These are phyloP conservation scores for Colletotrichum nymphaeae DNA, from an alignment of 2,329 filamentous ascomycete species.

Conservation along the genomic window DNA sequence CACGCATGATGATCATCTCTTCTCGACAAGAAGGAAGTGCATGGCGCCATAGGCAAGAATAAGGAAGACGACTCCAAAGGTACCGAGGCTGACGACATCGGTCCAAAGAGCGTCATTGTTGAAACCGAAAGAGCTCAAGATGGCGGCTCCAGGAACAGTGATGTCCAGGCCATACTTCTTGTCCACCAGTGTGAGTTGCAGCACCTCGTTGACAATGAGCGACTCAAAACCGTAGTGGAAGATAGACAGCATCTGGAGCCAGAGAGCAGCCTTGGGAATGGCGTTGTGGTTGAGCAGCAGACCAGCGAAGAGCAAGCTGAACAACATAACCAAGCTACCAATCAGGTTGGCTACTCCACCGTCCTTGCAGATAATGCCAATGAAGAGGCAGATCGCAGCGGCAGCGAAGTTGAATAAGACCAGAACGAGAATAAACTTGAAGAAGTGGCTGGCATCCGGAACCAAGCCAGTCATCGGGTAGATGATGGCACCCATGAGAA, in stretches of 20 bases:
- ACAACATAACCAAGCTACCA: constrained; percentile 96
- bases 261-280: constrained; percentile 85
- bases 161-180: constrained; percentile 97
- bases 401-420: constrained; percentile 97
- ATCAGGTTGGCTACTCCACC: constrained; percentile 91
- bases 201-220: constrained; percentile 96
- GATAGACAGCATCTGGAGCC: constrained; percentile 94
- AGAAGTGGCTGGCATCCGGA: constrained; percentile 83
- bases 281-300: constrained; percentile 94
- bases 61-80: constrained; percentile 87
- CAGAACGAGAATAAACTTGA: constrained; percentile 90
- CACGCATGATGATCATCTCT: constrained; percentile 63
- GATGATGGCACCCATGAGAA: constrained; percentile 94
- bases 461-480: constrained; percentile 98
- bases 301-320: constrained; percentile 93
- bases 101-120: constrained; percentile 87
- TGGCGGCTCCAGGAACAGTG: constrained; percentile 92
- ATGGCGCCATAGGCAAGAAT: constrained; percentile 90
- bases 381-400: constrained; percentile 92
- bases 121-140: constrained; percentile 95
- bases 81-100: constrained; percentile 83
- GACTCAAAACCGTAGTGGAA: constrained; percentile 99
- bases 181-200: constrained; percentile 88
- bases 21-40: constrained; percentile 94
- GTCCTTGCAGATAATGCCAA: constrained; percentile 95